A percentile compares a stretch with the other conserved stretches of the same genome.
These are phyloP conservation scores for Castanopsis chinensis DNA, from an alignment of 306 rosid genomes.

Conservation along the genomic window DNA sequence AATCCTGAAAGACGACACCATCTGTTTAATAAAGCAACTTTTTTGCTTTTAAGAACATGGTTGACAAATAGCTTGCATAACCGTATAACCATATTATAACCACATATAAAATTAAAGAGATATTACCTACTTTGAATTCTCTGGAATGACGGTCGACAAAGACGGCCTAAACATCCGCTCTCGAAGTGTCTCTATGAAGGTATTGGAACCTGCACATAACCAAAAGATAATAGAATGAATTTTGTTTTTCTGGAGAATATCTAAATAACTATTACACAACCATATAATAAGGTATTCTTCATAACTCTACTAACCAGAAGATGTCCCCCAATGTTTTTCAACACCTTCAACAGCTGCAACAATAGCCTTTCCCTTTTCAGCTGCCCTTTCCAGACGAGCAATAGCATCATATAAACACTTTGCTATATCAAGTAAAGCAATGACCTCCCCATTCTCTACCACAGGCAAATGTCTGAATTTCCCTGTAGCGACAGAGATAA, in stretches of 20 bases:
- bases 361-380: conserved; percentile 98
- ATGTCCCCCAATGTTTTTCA: conserved; percentile 83
- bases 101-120: conserved; percentile 23
- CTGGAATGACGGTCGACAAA: conserved; percentile 81
- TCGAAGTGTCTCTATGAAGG: conserved; percentile 78
- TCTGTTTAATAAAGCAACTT: conserved; percentile 21
- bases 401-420: conserved; percentile 97
- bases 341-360: conserved; percentile 99
- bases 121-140: conserved; percentile 99
- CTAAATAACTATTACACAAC: neutral
- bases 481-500: conserved; percentile 52
- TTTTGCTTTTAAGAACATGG: neutral
- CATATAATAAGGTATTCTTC: neutral
- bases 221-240: conserved; percentile 18
- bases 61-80: neutral
- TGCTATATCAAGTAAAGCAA: conserved; percentile 96
- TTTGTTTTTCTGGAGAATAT: neutral
- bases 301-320: conserved; percentile 66
- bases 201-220: conserved; percentile 64
- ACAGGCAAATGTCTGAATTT: conserved; percentile 96
- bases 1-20: conserved; percentile 54
- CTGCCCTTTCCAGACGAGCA: conserved; percentile 94
- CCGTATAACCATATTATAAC: neutral
- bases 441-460: conserved; percentile 95
- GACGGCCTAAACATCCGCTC: conserved; percentile 93